phyloP scores from a whole-genome alignment of 352 stramenopile genomes.

The Phytophthora gonapodyides region DNA sequence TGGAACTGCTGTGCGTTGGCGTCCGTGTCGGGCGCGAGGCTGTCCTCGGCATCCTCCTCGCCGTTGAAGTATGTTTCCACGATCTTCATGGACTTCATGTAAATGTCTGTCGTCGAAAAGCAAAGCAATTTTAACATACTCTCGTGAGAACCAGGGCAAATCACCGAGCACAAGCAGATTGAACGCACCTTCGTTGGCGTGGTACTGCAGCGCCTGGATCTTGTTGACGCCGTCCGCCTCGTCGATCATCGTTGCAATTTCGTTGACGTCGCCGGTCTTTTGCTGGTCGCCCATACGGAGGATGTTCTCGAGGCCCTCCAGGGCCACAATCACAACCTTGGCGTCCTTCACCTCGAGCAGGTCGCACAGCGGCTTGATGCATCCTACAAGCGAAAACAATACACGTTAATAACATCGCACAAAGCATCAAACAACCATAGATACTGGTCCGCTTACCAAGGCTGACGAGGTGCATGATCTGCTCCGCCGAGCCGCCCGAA shows the following conservation, averaged over 20 bases:
- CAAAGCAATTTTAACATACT: slow-evolving; percentile 1
- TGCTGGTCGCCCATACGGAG: slow-evolving; percentile 89
- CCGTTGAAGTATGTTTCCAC: slow-evolving; percentile 98
- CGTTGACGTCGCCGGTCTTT: slow-evolving; percentile 88
- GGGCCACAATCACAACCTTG: slow-evolving; percentile 98
- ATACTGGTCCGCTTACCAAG: slow-evolving; percentile 63
- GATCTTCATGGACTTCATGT: slow-evolving; percentile 96
- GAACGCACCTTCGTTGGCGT: slow-evolving; percentile 95
- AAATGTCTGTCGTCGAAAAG: slow-evolving; percentile 65
- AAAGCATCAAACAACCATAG: background rate
- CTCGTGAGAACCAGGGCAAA: slow-evolving; percentile 12
- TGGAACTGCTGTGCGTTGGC: slow-evolving; percentile 80
- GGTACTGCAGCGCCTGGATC: slow-evolving; percentile 98
- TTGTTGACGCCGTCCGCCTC: slow-evolving; percentile 97
- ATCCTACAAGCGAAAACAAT: slow-evolving; percentile 54
- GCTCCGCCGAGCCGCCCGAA: slow-evolving; percentile 91
- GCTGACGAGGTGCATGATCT: slow-evolving; percentile 97
- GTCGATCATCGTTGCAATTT: slow-evolving; percentile 95
- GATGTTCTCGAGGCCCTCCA: slow-evolving; percentile 99
- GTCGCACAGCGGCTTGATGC: slow-evolving; percentile 97
- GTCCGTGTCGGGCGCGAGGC: slow-evolving; percentile 71
- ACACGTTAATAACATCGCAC: slow-evolving; percentile 4
- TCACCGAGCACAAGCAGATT: slow-evolving; percentile 33
- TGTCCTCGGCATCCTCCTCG: slow-evolving; percentile 96
- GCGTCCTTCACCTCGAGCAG: slow-evolving; percentile 96